phyloP scores from a whole-genome alignment of 2,329 filamentous ascomycete genomes.

The Pseudogymnoascus sp. region DNA sequence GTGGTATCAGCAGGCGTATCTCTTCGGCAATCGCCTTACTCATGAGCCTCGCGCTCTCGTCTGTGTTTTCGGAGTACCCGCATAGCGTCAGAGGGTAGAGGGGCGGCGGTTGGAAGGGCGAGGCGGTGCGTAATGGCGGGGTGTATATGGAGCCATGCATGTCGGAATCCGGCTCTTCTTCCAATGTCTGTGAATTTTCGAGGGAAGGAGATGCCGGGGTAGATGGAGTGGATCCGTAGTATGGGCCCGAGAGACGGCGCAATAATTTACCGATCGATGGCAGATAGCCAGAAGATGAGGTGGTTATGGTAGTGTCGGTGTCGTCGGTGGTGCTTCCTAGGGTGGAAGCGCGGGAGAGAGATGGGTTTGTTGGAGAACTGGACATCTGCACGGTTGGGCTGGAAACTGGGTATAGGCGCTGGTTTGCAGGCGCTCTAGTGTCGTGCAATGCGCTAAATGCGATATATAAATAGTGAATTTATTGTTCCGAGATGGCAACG shows the following conservation, averaged over 20 bases:
- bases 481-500: slow-evolving; percentile 8
- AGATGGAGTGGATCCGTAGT: not conserved
- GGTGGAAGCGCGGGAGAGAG: not conserved
- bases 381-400: slow-evolving; percentile 1
- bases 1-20: slow-evolving; percentile 79
- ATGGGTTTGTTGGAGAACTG: not conserved
- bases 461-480: slow-evolving; percentile 7
- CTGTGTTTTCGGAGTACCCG: slow-evolving; percentile 56
- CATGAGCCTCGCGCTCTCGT: slow-evolving; percentile 56
- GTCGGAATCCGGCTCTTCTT: not conserved
- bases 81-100: slow-evolving; percentile 69
- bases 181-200: slow-evolving; percentile 5
- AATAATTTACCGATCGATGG: slow-evolving; percentile 36
- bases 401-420: not conserved
- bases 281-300: not conserved
- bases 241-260: slow-evolving; percentile 53
- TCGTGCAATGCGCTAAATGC: not conserved
- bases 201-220: not conserved
- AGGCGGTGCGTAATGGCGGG: slow-evolving; percentile 47
- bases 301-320: not conserved
- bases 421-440: not conserved
- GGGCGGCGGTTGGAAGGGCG: slow-evolving; percentile 80
- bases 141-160: slow-evolving; percentile 19
- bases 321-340: not conserved
- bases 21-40: slow-evolving; percentile 75